Evolutionary conservation across 768 basidiomycete genomes (phyloP), one percentile per base, ranked within the genome.

Genomic region (Xerocomus brunneocitrinus): DNA sequence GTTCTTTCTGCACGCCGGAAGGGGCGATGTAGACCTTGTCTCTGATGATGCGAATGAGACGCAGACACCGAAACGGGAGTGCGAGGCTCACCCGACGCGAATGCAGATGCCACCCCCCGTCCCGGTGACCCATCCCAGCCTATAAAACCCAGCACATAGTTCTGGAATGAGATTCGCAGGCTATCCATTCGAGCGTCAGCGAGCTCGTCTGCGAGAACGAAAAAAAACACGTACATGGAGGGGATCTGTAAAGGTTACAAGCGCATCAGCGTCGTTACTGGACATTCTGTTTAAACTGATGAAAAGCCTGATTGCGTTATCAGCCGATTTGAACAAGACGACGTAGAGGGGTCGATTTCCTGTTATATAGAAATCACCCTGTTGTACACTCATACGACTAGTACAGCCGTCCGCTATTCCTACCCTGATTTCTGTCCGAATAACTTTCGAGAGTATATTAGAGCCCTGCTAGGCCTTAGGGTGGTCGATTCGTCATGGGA

Each of bases 101-200:
- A 91, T 91, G 56, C 81, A 83, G 55, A 90, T 89, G 1, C 89
- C 89, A 25, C 83, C 84, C 6, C 91, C 91, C 2, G 92, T 94
- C 14, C 92, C 91, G 3, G 91, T 94, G 1, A 94, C 92, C 92
- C 92, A 94, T 13, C 92, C 92, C 22, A 94, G 79, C 71, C 56
- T 79, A 79, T 94, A 94, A 70, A 95, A 94, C 6, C 83, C 80
- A 41, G 81, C 75, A 67, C 92, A 95, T 1, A 95, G 77, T 63
- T 90, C 88, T 31, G 88, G 88, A 49, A 94, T 94, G 57, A 94
- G 77, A 68, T 91, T 93, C n/a, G 92, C 92, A 19, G 92, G 91
- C 84, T 95, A 74, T 47, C 8, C 31, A 41, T 3, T 19, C 6
- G 5, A 16, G 48, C n/a, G 31, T 28, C 50, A 34, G 10, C 22